Conservation (phyloP, 2,329 filamentous ascomycete species). For the Colletotrichum theobromicola region DNA sequence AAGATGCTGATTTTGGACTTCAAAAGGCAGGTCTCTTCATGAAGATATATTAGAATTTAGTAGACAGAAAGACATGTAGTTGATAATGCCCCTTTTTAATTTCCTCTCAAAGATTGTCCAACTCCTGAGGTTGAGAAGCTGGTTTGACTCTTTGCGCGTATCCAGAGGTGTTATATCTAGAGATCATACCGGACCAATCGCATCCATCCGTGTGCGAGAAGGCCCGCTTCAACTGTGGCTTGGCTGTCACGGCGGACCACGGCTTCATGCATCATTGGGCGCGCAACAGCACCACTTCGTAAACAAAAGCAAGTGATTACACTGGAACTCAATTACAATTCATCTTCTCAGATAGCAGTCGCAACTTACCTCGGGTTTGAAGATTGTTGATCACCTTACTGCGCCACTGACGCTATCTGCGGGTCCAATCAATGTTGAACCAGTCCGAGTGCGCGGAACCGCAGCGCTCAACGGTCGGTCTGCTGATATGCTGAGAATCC, state of each 20-base stretch:
- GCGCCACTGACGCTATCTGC: neutral
- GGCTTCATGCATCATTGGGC: neutral
- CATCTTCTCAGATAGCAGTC: neutral
- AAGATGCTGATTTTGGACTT: neutral
- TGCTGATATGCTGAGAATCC: neutral
- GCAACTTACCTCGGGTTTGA: neutral
- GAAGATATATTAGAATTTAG: neutral
- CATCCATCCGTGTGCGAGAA: neutral
- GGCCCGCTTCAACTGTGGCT: neutral
- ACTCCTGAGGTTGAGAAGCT: neutral
- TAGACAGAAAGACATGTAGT: neutral
- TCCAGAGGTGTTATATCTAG: neutral
- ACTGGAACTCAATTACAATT: neutral
- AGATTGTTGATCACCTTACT: neutral
- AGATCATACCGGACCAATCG: neutral
- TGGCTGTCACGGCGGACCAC: neutral
- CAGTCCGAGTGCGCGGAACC: neutral
- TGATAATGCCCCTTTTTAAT: neutral
- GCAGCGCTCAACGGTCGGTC: neutral
- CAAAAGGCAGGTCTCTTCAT: neutral
- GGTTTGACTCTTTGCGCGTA: neutral
- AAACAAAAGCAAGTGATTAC: neutral
- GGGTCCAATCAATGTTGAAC: neutral
- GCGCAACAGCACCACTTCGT: neutral
- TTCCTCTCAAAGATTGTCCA: fast-evolving